These are phyloP conservation scores for Verticillium albo-atrum DNA, from an alignment of 2,329 filamentous ascomycete species.

Conservation along the genomic window DNA sequence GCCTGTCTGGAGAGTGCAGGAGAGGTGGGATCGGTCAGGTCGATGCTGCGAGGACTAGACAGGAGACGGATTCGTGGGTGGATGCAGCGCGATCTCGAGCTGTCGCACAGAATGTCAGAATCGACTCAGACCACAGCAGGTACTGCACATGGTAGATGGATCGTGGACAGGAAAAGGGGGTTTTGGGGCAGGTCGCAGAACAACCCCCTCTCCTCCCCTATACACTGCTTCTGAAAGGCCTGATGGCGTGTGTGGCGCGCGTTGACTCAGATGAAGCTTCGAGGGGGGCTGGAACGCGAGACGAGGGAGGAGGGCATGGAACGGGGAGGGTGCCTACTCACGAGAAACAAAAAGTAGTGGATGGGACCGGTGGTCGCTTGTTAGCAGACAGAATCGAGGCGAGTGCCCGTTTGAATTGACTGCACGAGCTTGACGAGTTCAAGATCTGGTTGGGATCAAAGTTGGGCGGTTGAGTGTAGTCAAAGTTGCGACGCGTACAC, in stretches of 20 bases:
- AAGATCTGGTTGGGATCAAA: not conserved
- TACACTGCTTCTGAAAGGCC: not conserved
- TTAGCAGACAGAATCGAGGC: not conserved
- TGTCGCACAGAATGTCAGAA: not conserved
- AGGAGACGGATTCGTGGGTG: no score
- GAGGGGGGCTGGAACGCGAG: conserved; percentile 7
- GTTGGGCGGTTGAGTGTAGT: not conserved
- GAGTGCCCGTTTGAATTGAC: not conserved
- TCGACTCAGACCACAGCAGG: not conserved
- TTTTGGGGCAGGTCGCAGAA: not conserved
- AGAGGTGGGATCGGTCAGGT: not conserved
- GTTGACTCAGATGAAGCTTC: conserved; percentile 4
- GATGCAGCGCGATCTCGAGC: not conserved
- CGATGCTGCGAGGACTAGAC: not conserved
- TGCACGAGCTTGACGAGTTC: not conserved
- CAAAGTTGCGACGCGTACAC: not conserved
- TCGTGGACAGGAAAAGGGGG: not conserved
- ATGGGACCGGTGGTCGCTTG: not conserved
- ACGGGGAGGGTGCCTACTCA: not conserved
- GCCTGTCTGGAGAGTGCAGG: not conserved
- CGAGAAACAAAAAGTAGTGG: not conserved
- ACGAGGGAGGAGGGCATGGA: conserved; percentile 5
- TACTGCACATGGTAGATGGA: not conserved
- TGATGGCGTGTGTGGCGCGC: conserved; percentile 5
- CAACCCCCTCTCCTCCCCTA: not conserved